Conservation (phyloP, 805 yeast genomes). For the Pichia scutulata region DNA sequence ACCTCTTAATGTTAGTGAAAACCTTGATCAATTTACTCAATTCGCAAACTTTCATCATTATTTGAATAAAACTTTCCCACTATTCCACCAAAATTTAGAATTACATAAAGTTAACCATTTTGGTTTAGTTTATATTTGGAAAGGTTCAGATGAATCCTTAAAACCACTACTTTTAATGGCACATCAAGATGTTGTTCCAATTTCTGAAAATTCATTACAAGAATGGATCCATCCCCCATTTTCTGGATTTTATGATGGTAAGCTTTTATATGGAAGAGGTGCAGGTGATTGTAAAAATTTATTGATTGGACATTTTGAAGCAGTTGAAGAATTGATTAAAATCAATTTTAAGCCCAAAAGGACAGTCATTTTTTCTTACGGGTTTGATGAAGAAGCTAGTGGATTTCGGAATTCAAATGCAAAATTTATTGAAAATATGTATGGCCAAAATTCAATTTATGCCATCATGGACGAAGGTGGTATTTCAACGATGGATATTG, state of each 20-base stretch:
- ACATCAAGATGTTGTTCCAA: constrained; percentile 48
- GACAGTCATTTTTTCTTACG: constrained; percentile 40
- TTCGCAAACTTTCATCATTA: constrained; percentile 31
- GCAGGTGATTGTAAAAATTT: constrained; percentile 37
- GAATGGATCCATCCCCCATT: constrained; percentile 35
- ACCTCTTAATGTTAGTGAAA: constrained; percentile 37
- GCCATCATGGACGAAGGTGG: constrained; percentile 42
- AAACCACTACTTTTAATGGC: constrained; percentile 42
- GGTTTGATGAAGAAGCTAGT: constrained; percentile 43
- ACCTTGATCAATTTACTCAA: constrained; percentile 38
- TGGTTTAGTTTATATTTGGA: constrained; percentile 39
- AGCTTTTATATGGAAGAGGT: constrained; percentile 34
- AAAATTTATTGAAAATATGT: constrained; percentile 27
- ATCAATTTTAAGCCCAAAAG: constrained; percentile 34
- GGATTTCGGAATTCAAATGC: constrained; percentile 33
- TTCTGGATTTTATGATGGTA: constrained; percentile 32
- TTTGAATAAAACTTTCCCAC: constrained; percentile 35
- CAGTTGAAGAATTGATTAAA: constrained; percentile 24
- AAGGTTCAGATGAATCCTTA: constrained; percentile 31
- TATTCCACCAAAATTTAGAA: constrained; percentile 27
- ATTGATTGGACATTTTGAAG: constrained; percentile 33
- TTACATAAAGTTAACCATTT: constrained; percentile 35
- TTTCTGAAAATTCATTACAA: constrained; percentile 31
- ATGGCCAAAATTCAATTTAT: constrained; percentile 36
- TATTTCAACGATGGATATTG: constrained; percentile 27